Conservation (phyloP, 495 filamentous ascomycete genomes). For the Saxispiralis lemnorum region DNA sequence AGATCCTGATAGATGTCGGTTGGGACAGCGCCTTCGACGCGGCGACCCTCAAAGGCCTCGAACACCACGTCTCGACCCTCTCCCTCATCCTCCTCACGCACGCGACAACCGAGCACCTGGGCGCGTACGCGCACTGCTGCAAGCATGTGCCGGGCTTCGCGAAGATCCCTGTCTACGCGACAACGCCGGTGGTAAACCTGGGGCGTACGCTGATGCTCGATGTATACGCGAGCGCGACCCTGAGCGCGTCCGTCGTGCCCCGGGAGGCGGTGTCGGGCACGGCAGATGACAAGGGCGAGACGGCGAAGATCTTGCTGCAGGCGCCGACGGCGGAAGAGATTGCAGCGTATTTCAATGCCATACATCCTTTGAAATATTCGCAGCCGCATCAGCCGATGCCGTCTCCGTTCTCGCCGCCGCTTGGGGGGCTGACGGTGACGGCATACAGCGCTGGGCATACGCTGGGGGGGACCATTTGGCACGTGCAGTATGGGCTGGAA, state of each 20-base stretch:
- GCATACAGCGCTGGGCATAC: slow-evolving; percentile 95
- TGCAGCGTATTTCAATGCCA: slow-evolving; percentile 75
- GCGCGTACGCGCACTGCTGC: slow-evolving; percentile 91
- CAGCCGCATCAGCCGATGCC: slow-evolving; percentile 78
- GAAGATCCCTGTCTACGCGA: slow-evolving; percentile 90
- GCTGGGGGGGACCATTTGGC: slow-evolving; percentile 94
- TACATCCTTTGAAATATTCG: slow-evolving; percentile 88
- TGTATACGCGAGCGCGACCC: slow-evolving; percentile 74
- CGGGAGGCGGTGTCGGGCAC: slow-evolving; percentile 26
- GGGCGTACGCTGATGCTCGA: slow-evolving; percentile 84
- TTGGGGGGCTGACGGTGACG: slow-evolving; percentile 86
- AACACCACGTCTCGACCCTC: slow-evolving; percentile 81
- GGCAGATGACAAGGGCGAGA: slow-evolving; percentile 7
- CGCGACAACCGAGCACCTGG: slow-evolving; percentile 74
- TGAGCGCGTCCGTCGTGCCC: slow-evolving; percentile 65
- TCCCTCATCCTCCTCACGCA: slow-evolving; percentile 92
- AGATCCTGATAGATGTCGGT: slow-evolving; percentile 83
- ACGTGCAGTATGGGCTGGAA: slow-evolving; percentile 91
- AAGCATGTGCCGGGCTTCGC: slow-evolving; percentile 85
- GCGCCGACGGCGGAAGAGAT: slow-evolving; percentile 76
- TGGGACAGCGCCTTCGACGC: slow-evolving; percentile 86
- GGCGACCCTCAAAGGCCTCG: slow-evolving; percentile 62
- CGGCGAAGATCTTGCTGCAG: slow-evolving; percentile 50
- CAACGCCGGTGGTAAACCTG: slow-evolving; percentile 77
- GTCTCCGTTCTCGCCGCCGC: slow-evolving; percentile 70